Evolutionary conservation across 805 yeast species (phyloP), one percentile per base, ranked within the genome.

Genomic region (Barnettozyma botsteinii): DNA sequence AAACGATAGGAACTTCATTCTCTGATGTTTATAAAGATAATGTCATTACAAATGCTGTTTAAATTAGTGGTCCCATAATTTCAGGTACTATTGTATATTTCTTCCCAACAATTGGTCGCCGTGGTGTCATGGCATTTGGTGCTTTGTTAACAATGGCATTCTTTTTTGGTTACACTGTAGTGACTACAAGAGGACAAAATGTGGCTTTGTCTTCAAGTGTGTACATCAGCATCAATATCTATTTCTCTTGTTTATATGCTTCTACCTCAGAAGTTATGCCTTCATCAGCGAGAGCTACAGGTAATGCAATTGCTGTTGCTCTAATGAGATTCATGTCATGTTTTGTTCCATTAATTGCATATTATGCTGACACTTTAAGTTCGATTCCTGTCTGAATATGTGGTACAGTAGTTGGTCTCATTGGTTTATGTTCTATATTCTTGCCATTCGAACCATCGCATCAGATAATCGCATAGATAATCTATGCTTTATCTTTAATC

Each of bases 251-350:
- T 28, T 61, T 79, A 17, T 79, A 77, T 52, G 84, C 83, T 3
- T 78, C 76, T 51, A 77, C 83, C 2, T 85, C 85, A 0, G 83
- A 79, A 54, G 73, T 77, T 18, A 68, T 79, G 57, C 79, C 79
- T 23, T 59, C 74, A 1, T 52, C 60, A 23, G 66, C 69, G 24
- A 57, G 76, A 51, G 79, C 76, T 5, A 78, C 85, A 1, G 85
- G 81, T 22, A 72, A 73, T 35, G 80, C 82, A 0, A 51, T 79
- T 18, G 74, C 79, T 12, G 68, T 81, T 15, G 73, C 76, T 4
- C 62, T 65, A 33, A 73, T 69, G 45, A 61, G 83, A 57, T 51
- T 73, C 18, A 59, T 72, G 37, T 79, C 80, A 15, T 71, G 70
- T 24, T 67, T 76, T 51, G 79, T 77, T 13, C 82, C 83, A 5